These are phyloP conservation scores for Colletotrichum agaves DNA, from an alignment of 2,329 filamentous ascomycete species.

Conservation along the genomic window DNA sequence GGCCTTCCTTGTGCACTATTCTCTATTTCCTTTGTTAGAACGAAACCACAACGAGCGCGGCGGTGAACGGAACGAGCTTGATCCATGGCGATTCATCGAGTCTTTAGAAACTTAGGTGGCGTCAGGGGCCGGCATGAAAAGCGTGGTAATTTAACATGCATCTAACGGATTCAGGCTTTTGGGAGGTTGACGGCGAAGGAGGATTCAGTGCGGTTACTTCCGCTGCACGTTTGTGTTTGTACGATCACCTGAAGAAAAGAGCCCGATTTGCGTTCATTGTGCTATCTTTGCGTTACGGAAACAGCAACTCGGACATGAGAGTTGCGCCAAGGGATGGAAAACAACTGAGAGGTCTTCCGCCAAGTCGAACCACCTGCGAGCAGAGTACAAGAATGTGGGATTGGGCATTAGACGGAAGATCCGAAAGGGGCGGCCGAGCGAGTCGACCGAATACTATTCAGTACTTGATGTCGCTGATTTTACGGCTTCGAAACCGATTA, in stretches of 20 bases:
- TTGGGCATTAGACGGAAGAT: conserved; percentile 30
- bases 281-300: conserved; percentile 10
- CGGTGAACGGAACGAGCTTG: conserved; percentile 45
- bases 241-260: conserved; percentile 38
- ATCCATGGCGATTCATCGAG: conserved; percentile 44
- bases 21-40: conserved; percentile 40
- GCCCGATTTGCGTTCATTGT: conserved; percentile 28
- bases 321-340: conserved; percentile 5
- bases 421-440: conserved; percentile 35
- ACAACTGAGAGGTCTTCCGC: neutral
- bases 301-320: neutral
- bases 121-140: conserved; percentile 52
- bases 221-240: conserved; percentile 34
- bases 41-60: conserved; percentile 38
- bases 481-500: neutral
- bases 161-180: conserved; percentile 49
- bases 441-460: conserved; percentile 9
- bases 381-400: conserved; percentile 26
- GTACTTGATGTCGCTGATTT: neutral
- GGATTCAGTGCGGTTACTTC: conserved; percentile 27
- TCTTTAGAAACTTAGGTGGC: conserved; percentile 49
- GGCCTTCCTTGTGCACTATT: conserved; percentile 34
- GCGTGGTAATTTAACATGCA: conserved; percentile 54
- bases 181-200: conserved; percentile 44
- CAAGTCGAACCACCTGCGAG: conserved; percentile 20